phyloP scores from a whole-genome alignment of 768 basidiomycete genomes.

The Mycena albidolilacea region DNA sequence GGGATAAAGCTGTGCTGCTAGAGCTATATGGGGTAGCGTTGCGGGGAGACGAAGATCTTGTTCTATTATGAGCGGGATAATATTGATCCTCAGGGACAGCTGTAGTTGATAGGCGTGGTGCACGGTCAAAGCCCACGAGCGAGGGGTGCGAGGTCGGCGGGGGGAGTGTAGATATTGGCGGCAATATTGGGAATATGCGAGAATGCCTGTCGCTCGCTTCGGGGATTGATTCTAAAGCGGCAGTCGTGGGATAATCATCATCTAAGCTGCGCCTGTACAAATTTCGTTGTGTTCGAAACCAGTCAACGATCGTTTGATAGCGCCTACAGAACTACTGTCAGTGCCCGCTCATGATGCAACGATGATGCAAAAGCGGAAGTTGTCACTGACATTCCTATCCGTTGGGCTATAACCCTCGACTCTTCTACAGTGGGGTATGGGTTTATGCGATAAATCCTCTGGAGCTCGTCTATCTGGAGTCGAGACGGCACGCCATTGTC shows the following conservation, averaged over 20 bases:
- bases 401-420: slow-evolving; percentile 73
- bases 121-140: slow-evolving; percentile 15
- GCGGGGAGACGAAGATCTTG: slow-evolving; percentile 32
- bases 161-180: slow-evolving; percentile 30
- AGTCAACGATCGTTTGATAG: slow-evolving; percentile 85
- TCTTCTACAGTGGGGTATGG: slow-evolving; percentile 80
- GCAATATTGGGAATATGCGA: slow-evolving; percentile 36
- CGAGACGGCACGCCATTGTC: slow-evolving; percentile 46
- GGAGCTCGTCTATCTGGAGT: slow-evolving; percentile 79
- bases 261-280: slow-evolving; percentile 80
- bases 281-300: slow-evolving; percentile 91
- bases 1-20: slow-evolving; percentile 20
- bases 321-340: slow-evolving; percentile 65
- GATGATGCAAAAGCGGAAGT: slow-evolving; percentile 38
- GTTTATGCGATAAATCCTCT: slow-evolving; percentile 73
- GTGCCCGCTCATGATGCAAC: slow-evolving; percentile 35
- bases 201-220: slow-evolving; percentile 49
- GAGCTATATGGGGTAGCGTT: slow-evolving; percentile 33
- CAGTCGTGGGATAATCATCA: slow-evolving; percentile 55
- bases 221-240: slow-evolving; percentile 47
- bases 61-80: slow-evolving; percentile 5
- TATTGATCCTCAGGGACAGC: slow-evolving; percentile 25
- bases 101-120: slow-evolving; percentile 1
- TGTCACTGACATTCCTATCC: slow-evolving; percentile 81
- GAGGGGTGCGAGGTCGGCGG: slow-evolving; percentile 38